These are phyloP conservation scores for Phytophthora europaea DNA, from an alignment of 352 stramenopile genomes.

Conservation along the genomic window DNA sequence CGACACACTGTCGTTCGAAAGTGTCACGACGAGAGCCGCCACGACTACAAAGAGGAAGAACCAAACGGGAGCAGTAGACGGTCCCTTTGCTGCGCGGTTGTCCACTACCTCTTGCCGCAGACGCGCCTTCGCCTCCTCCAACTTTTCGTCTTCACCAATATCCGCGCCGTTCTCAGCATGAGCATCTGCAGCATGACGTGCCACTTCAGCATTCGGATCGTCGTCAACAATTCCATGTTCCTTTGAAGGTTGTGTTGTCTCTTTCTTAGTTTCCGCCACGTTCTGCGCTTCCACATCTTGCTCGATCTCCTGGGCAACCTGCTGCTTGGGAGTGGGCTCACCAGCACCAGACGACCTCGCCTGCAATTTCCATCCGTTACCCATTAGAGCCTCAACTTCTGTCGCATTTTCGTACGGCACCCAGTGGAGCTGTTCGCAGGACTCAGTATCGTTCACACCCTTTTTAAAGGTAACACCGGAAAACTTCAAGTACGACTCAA, in stretches of 20 bases:
- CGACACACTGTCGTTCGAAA: slow-evolving; percentile 79
- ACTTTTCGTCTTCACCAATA: slow-evolving; percentile 42
- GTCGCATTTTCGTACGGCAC: slow-evolving; percentile 69
- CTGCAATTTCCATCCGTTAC: slow-evolving; percentile 60
- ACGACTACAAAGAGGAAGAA: slow-evolving; percentile 67
- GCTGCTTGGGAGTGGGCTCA: slow-evolving; percentile 27
- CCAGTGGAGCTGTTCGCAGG: slow-evolving; percentile 77
- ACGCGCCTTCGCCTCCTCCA: slow-evolving; percentile 42
- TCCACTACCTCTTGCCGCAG: slow-evolving; percentile 60
- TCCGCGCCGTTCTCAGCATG: slow-evolving; percentile 55
- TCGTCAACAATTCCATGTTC: slow-evolving; percentile 34
- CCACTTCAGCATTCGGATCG: slow-evolving; percentile 43
- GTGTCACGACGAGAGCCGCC: slow-evolving; percentile 61
- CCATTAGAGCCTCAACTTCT: slow-evolving; percentile 60
- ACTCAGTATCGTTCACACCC: slow-evolving; percentile 62
- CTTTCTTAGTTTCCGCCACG: slow-evolving; percentile 3
- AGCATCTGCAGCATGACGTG: slow-evolving; percentile 40
- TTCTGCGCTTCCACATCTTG: slow-evolving; percentile 18
- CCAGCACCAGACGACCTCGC: neutral
- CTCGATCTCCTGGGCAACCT: slow-evolving; percentile 25
- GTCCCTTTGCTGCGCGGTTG: slow-evolving; percentile 33
- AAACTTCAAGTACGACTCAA: slow-evolving; percentile 71
- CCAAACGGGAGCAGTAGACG: slow-evolving; percentile 51
- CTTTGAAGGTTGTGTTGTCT: slow-evolving; percentile 25
- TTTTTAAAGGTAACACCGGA: slow-evolving; percentile 62